Evolutionary conservation across 2,329 filamentous ascomycete genomes (phyloP).

Genomic region (Nemania abortiva): DNA sequence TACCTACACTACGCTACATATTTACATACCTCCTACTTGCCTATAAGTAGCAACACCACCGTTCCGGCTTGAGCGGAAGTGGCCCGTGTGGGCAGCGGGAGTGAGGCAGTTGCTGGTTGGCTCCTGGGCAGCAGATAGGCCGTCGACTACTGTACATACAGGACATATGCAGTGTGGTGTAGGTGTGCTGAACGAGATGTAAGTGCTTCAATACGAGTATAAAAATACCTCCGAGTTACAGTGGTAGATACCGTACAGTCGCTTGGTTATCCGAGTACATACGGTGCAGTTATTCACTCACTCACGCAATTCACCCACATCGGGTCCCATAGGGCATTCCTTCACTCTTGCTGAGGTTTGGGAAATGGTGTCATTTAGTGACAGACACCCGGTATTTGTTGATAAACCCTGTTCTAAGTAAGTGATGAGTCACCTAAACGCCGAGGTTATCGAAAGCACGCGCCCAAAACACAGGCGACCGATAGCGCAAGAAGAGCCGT

Average conservation of each 20-base stretch:
- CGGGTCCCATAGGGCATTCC: background rate
- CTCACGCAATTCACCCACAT: background rate
- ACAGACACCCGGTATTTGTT: background rate
- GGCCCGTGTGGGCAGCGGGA: constrained; percentile 36
- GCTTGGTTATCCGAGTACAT: background rate
- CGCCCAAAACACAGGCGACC: background rate
- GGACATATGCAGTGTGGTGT: background rate
- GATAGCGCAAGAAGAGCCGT: too few species aligned
- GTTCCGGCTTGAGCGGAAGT: constrained; percentile 40
- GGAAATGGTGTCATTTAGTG: background rate
- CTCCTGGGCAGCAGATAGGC: constrained; percentile 1
- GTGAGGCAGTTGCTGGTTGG: constrained; percentile 27
- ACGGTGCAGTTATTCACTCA: constrained; percentile 2
- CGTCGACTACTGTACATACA: constrained; percentile 8
- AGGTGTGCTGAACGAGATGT: background rate
- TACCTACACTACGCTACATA: too few species aligned
- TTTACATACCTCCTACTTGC: constrained; percentile 1
- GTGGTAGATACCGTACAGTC: too few species aligned
- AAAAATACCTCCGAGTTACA: background rate
- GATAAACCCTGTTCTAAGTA: background rate
- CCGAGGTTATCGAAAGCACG: background rate
- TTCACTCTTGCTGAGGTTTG: background rate
- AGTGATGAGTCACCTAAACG: background rate
- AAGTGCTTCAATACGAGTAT: background rate
- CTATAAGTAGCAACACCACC: constrained; percentile 29